Percentiles rank a stretch among this genome's conserved stretches.
Evolutionary conservation across 1,284 basidiomycete species (phyloP).

Genomic region (Moniliella sp.): DNA sequence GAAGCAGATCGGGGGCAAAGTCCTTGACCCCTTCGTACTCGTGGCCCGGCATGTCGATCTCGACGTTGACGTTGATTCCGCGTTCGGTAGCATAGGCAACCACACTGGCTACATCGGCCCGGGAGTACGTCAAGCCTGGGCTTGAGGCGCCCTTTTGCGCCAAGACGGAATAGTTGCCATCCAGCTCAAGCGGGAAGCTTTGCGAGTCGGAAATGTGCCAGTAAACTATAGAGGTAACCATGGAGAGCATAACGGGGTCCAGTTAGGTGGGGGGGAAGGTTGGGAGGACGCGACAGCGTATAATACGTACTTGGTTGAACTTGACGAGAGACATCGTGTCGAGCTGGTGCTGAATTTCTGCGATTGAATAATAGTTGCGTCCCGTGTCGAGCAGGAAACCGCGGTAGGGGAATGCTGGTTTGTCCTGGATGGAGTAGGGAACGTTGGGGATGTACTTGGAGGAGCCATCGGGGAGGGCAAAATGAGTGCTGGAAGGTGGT

Average conservation of each 20-base stretch:
- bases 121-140: slow-evolving; percentile 42
- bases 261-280: no score
- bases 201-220: slow-evolving; percentile 48
- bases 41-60: slow-evolving; percentile 63
- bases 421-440: slow-evolving; percentile 35
- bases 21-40: slow-evolving; percentile 45
- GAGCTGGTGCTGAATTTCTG: slow-evolving; percentile 50
- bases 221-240: no score
- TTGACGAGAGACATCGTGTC: slow-evolving; percentile 73
- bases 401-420: slow-evolving; percentile 38
- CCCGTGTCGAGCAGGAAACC: slow-evolving; percentile 63
- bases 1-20: slow-evolving; percentile 49
- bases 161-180: slow-evolving; percentile 46
- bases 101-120: slow-evolving; percentile 45
- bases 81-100: slow-evolving; percentile 50
- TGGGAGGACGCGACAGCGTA: no score
- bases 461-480: slow-evolving; percentile 30
- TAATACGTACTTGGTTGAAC: no score
- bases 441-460: slow-evolving; percentile 38
- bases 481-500: slow-evolving; percentile 57
- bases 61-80: slow-evolving; percentile 55
- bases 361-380: slow-evolving; percentile 42
- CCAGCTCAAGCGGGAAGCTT: slow-evolving; percentile 47
- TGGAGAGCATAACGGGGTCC: no score
- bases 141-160: slow-evolving; percentile 52